These are phyloP conservation scores for Hypholoma fasciculare DNA, from an alignment of 768 basidiomycete species.

Conservation along the genomic window DNA sequence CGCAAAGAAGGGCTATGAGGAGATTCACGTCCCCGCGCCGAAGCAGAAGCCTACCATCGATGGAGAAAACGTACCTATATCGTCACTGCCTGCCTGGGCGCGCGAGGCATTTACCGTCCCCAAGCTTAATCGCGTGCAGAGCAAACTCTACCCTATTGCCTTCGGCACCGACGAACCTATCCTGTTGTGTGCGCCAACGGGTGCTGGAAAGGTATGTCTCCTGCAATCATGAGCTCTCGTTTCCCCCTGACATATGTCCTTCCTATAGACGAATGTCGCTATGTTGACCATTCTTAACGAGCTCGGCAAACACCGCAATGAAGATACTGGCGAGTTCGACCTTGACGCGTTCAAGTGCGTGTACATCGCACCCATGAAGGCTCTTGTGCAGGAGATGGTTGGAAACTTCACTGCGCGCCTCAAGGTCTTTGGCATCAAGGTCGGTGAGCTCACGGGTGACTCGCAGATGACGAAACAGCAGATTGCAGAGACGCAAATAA, in stretches of 20 bases:
- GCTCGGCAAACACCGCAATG: slow-evolving; percentile 84
- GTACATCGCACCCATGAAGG: slow-evolving; percentile 99
- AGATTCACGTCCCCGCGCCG: slow-evolving; percentile 95
- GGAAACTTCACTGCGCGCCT: slow-evolving; percentile 89
- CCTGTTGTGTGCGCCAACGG: slow-evolving; percentile 95
- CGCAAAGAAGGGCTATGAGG: slow-evolving; percentile 94
- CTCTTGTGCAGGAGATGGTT: slow-evolving; percentile 98
- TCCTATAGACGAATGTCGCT: slow-evolving; percentile 89
- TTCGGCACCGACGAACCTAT: slow-evolving; percentile 96
- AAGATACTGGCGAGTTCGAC: slow-evolving; percentile 76
- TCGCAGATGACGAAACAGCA: slow-evolving; percentile 98
- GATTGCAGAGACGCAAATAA: slow-evolving; percentile 95
- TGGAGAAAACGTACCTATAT: slow-evolving; percentile 70
- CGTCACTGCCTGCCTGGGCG: slow-evolving; percentile 82
- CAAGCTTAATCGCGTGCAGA: slow-evolving; percentile 88
- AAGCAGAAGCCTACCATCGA: slow-evolving; percentile 68
- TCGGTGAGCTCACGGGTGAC: slow-evolving; percentile 96
- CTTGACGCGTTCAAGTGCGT: slow-evolving; percentile 93
- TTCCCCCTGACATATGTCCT: slow-evolving; percentile 12
- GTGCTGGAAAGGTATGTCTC: slow-evolving; percentile 86
- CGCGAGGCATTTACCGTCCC: slow-evolving; percentile 82
- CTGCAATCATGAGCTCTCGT: background rate
- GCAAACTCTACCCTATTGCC: slow-evolving; percentile 88
- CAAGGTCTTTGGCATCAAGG: slow-evolving; percentile 66
- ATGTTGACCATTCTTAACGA: slow-evolving; percentile 94